A percentile compares a stretch with the other conserved stretches of the same genome.
Evolutionary conservation across 768 basidiomycete species (phyloP).

Genomic region (Fomitopsis serialis): DNA sequence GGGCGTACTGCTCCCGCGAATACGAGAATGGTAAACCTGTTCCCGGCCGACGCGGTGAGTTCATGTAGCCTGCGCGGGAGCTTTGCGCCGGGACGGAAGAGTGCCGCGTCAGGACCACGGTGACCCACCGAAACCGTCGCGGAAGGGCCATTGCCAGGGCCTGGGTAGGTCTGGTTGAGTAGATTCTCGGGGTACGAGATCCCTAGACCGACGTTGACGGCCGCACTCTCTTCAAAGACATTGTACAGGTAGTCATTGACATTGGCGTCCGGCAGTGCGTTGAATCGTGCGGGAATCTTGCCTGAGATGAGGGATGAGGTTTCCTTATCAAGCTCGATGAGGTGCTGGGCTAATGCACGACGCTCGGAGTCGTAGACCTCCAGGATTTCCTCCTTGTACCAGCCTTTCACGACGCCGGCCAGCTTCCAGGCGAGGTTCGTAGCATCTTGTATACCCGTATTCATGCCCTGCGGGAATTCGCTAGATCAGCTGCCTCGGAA

Average conservation of each 20-base stretch:
- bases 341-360: neutral
- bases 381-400: neutral
- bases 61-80: neutral
- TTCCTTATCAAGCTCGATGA: neutral
- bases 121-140: neutral
- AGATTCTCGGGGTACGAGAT: neutral
- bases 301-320: neutral
- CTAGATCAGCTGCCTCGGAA: neutral
- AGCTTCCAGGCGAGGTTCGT: conserved; percentile 3
- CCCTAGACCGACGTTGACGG: neutral
- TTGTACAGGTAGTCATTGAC: neutral
- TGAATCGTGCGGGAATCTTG: neutral
- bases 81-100: neutral
- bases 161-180: no score
- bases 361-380: neutral
- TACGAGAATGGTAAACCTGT: neutral
- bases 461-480: neutral
- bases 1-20: neutral
- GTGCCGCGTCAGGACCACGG: neutral
- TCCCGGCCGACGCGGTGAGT: neutral
- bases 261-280: neutral
- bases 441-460: neutral
- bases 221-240: neutral
- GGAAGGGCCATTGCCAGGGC: no score
- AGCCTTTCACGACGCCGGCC: neutral